phyloP scores from a whole-genome alignment of 2,329 filamentous ascomycete genomes.

The Penicillium occitanis region DNA sequence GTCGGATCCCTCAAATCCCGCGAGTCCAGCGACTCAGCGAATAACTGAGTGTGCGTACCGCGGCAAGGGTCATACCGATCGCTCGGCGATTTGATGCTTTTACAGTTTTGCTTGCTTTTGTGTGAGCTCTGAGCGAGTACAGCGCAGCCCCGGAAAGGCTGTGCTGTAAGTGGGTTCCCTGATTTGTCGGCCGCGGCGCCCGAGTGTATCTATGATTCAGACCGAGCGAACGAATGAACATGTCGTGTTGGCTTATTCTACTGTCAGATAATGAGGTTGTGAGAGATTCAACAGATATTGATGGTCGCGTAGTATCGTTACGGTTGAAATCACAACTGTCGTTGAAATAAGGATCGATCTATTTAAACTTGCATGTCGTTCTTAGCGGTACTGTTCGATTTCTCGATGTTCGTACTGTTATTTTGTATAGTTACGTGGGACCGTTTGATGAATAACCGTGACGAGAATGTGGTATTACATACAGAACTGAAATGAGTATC shows the following conservation, averaged over 20 bases:
- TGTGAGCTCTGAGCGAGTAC: background rate
- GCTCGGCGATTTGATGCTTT: background rate
- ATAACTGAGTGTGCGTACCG: background rate
- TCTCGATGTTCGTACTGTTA: constrained; percentile 7
- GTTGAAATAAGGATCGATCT: constrained; percentile 9
- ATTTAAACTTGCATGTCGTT: constrained; percentile 12
- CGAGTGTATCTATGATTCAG: background rate
- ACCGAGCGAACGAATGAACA: background rate
- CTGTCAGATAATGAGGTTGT: background rate
- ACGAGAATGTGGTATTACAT: constrained; percentile 21
- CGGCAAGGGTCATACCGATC: constrained; percentile 1
- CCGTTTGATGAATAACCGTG: constrained; percentile 17
- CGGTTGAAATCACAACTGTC: background rate
- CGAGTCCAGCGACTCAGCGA: background rate
- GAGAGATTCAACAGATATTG: background rate
- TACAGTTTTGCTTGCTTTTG: background rate
- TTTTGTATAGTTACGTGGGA: constrained; percentile 8
- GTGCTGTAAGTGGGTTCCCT: constrained; percentile 2
- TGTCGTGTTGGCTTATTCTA: background rate
- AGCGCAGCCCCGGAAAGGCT: constrained; percentile 7
- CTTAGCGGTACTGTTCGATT: constrained; percentile 15
- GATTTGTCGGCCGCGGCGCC: constrained; percentile 18
- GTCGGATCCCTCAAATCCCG: background rate
- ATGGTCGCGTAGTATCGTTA: background rate
- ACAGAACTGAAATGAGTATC: constrained; percentile 16